These are phyloP conservation scores for Kazachstania sp. DNA, from an alignment of 1,139 yeast genomes.

Conservation along the genomic window DNA sequence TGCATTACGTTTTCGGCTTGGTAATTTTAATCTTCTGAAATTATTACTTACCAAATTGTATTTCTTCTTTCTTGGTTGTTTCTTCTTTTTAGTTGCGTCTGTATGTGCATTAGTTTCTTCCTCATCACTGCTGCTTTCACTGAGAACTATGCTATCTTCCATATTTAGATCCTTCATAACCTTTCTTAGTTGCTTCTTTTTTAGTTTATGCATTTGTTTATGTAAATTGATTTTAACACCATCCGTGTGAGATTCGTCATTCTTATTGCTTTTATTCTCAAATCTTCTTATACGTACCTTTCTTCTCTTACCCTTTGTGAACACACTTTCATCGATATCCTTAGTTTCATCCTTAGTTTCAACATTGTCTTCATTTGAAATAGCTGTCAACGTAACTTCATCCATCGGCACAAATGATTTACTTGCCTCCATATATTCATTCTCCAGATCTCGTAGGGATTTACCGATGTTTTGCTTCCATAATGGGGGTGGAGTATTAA, in stretches of 20 bases:
- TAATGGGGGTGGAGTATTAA: constrained; percentile 23
- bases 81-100: not conserved
- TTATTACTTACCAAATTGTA: constrained; percentile 31
- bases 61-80: constrained; percentile 21
- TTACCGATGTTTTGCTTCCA: constrained; percentile 24
- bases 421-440: constrained; percentile 7
- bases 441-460: constrained; percentile 14
- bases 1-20: constrained; percentile 14
- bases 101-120: constrained; percentile 4
- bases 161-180: constrained; percentile 10
- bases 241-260: not conserved
- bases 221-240: constrained; percentile 16
- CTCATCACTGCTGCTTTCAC: constrained; percentile 2
- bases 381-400: constrained; percentile 5
- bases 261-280: constrained; percentile 1
- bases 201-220: constrained; percentile 22
- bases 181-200: constrained; percentile 19
- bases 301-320: constrained; percentile 7
- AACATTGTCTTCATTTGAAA: not conserved
- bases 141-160: constrained; percentile 8
- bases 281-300: constrained; percentile 13
- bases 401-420: constrained; percentile 16
- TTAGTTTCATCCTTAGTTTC: not conserved
- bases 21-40: constrained; percentile 29
- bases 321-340: not conserved